phyloP scores from a whole-genome alignment of 169 alveolate genomes.

The Eimeria zaria region DNA sequence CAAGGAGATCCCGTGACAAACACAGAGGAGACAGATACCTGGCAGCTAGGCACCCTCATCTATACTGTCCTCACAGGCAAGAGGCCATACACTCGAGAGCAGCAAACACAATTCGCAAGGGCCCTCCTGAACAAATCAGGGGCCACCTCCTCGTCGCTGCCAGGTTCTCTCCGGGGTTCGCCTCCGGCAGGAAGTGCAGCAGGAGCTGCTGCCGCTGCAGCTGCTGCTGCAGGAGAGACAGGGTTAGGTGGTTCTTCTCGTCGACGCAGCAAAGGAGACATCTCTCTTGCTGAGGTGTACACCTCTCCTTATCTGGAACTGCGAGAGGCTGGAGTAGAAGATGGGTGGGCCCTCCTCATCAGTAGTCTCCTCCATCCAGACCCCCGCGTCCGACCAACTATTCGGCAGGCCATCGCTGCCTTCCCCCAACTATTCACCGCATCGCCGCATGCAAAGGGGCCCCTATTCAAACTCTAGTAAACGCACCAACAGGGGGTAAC shows the following conservation, averaged over 20 bases:
- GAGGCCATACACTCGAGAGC: not conserved
- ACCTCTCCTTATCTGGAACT: not conserved
- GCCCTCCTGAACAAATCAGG: not conserved
- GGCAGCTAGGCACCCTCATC: slow-evolving; percentile 16
- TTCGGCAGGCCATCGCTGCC: not conserved
- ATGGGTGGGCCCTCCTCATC: not conserved
- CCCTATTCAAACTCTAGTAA: no score
- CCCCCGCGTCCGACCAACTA: not conserved
- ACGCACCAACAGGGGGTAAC: no score
- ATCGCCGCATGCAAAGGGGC: not conserved
- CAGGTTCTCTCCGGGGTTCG: not conserved
- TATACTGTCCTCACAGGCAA: not conserved
- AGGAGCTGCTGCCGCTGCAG: not conserved
- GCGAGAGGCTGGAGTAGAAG: not conserved
- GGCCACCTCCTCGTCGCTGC: not conserved
- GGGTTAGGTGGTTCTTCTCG: not conserved
- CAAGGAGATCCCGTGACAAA: not conserved
- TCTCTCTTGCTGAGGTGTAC: not conserved
- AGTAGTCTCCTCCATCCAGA: slow-evolving; percentile 27
- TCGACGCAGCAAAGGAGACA: not conserved
- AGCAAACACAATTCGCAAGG: not conserved
- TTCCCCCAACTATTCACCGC: not conserved
- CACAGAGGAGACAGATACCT: slow-evolving; percentile 42
- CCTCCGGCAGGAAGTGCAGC: no score
- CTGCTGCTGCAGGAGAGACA: not conserved